Evolutionary conservation across 306 rosid species (phyloP).

Genomic region (Trifolium pratense): DNA sequence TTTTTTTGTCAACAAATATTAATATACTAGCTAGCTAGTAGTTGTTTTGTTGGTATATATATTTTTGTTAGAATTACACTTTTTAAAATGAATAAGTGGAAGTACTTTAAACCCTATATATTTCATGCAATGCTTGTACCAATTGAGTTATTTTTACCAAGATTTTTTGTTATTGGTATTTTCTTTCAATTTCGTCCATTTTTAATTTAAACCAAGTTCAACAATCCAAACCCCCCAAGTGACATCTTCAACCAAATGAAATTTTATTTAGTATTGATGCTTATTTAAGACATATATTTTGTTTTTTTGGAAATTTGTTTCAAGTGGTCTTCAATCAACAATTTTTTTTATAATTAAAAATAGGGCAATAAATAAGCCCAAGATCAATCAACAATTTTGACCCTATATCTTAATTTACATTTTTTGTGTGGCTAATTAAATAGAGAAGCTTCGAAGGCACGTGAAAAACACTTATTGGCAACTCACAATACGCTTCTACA

Average conservation of each 20-base stretch:
- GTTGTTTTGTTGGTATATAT: too few species aligned
- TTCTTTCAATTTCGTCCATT: too few species aligned
- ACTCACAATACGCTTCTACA: conserved; percentile 69
- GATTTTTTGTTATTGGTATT: too few species aligned
- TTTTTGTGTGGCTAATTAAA: conserved; percentile 33
- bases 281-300: neutral
- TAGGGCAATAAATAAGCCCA: too few species aligned
- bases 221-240: neutral
- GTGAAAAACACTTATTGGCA: conserved; percentile 55
- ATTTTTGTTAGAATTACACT: too few species aligned
- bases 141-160: too few species aligned
- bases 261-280: neutral
- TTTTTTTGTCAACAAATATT: too few species aligned
- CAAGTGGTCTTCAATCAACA: neutral
- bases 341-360: neutral
- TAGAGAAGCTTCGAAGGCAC: conserved; percentile 51
- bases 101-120: too few species aligned
- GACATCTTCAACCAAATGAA: neutral
- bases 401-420: neutral
- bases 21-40: too few species aligned
- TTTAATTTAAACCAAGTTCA: too few species aligned
- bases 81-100: too few species aligned
- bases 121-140: too few species aligned
- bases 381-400: neutral
- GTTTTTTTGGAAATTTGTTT: neutral